Evolutionary conservation across 495 filamentous ascomycete species (phyloP).

Genomic region (Aspergillus affinis): DNA sequence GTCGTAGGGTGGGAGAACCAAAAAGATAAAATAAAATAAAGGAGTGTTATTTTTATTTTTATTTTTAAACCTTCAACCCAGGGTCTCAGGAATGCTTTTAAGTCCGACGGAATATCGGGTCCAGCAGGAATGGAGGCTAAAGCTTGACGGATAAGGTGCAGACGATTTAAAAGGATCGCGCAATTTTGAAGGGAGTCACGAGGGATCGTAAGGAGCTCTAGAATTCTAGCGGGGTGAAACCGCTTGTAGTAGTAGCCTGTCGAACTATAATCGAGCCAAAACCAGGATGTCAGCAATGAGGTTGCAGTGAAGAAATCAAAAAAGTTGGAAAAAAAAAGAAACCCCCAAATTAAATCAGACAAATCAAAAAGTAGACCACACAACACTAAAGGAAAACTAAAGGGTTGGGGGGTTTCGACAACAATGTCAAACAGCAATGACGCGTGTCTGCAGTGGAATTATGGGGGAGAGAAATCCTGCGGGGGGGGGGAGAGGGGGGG

Average conservation of each 20-base stretch:
- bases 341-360: background rate
- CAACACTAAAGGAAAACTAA: background rate
- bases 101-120: background rate
- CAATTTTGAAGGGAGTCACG: slow-evolving; percentile 1
- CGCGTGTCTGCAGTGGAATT: slow-evolving; percentile 34
- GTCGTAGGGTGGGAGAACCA: background rate
- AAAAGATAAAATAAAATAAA: background rate
- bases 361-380: background rate
- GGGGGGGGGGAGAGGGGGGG: too few species aligned
- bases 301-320: background rate
- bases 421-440: slow-evolving; percentile 20
- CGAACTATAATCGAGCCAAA: background rate
- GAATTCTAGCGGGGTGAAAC: slow-evolving; percentile 3
- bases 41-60: slow-evolving; percentile 4
- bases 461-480: slow-evolving; percentile 16
- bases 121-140: slow-evolving; percentile 1
- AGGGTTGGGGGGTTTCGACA: slow-evolving; percentile 8
- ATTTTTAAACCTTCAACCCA: background rate
- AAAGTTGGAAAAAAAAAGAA: background rate
- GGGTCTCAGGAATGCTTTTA: slow-evolving; percentile 9
- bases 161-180: background rate
- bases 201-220: slow-evolving; percentile 1
- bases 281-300: background rate
- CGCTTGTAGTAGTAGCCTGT: background rate
- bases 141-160: slow-evolving; percentile 6